Evolutionary conservation across 208 protist genomes (phyloP), one percentile per base, ranked within the genome.

Genomic region (Wallacemonas sp.): DNA sequence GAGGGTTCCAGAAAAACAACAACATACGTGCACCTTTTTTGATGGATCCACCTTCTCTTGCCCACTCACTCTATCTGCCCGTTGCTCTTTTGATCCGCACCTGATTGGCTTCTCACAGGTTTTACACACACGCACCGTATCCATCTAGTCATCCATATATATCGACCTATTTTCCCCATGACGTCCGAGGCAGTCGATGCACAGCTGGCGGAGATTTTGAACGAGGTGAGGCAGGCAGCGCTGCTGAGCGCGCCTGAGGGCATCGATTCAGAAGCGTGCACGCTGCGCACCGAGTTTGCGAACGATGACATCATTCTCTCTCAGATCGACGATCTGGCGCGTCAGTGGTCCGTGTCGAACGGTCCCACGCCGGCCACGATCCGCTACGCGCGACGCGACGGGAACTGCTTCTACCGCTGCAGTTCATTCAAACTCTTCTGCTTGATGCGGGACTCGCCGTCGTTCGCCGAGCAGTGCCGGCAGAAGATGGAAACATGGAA

Each of bases 321-420:
- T 32, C 84, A 95, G 48, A 70, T 86, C 0, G 67, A 79, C 12
- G 84, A 81, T 4, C 65, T 95, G 18, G 81, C 76, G 31, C 48
- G 7, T 7, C 3, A 42, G 11, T 26, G 52, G n/a, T 7, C 1
- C 32, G 31, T 42, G 32, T n/a, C 31, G 5, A 12, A 28, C 31
- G 16, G 32, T 22, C 3, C 8, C 16, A 0, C 20, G 52, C 14
- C 31, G n/a, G 31, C 28, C 1, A 66, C 52, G 10, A 84, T 95
- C 49, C 82, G 85, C 12, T 93, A 91, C 49, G 72, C 79, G 0
- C 72, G 90, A 11, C 77, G 90, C 10, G 90, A 95, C 57, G 90
- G 90, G n/a, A 93, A 92, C 63, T 95, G 90, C 73, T 95, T 95
- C 65, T 95, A 86, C 64, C 86, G 90, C 12, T 88, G 82, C 39